Evolutionary conservation across 768 basidiomycete species (phyloP).

Genomic region (Mycena metata): DNA sequence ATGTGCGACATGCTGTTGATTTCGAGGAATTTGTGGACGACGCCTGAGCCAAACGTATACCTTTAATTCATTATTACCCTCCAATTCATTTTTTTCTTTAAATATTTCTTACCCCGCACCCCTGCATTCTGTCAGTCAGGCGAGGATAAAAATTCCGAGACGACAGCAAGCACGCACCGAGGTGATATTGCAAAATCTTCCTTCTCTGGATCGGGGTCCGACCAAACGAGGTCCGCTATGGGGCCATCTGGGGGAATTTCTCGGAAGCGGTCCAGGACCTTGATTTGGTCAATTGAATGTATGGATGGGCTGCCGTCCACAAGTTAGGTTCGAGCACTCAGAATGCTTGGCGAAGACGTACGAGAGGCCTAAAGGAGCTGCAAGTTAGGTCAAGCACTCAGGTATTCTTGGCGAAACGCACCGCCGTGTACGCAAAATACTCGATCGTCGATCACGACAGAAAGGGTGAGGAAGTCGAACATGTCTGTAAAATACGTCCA

Average conservation of each 20-base stretch:
- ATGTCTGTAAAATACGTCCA: slow-evolving; percentile 99
- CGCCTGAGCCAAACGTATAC: slow-evolving; percentile 99
- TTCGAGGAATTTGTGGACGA: slow-evolving; percentile 97
- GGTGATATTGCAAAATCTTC: slow-evolving; percentile 99
- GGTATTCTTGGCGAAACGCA: slow-evolving; percentile 49
- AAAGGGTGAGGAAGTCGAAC: slow-evolving; percentile 99
- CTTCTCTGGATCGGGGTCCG: slow-evolving; percentile 98
- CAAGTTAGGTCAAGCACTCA: slow-evolving; percentile 29
- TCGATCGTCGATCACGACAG: slow-evolving; percentile 97
- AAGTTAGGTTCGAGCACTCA: too few relatives aligned
- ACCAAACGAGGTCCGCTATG: slow-evolving; percentile 99
- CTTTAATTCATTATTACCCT: too few relatives aligned
- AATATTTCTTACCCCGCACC: too few relatives aligned
- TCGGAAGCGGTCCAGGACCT: slow-evolving; percentile 98
- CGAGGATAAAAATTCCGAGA: slow-evolving; percentile 33
- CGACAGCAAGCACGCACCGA: slow-evolving; percentile 66
- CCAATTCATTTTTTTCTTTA: too few relatives aligned
- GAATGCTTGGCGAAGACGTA: too few relatives aligned
- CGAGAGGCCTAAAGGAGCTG: slow-evolving; percentile 78
- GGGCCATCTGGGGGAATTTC: slow-evolving; percentile 99
- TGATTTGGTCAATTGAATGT: slow-evolving; percentile 99
- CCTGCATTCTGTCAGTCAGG: slow-evolving; percentile 59
- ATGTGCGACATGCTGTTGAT: slow-evolving; percentile 98
- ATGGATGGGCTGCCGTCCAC: slow-evolving; percentile 75
- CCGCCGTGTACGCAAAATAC: slow-evolving; percentile 99